phyloP scores from a whole-genome alignment of 345 rosid species.

The Citrus glauca region DNA sequence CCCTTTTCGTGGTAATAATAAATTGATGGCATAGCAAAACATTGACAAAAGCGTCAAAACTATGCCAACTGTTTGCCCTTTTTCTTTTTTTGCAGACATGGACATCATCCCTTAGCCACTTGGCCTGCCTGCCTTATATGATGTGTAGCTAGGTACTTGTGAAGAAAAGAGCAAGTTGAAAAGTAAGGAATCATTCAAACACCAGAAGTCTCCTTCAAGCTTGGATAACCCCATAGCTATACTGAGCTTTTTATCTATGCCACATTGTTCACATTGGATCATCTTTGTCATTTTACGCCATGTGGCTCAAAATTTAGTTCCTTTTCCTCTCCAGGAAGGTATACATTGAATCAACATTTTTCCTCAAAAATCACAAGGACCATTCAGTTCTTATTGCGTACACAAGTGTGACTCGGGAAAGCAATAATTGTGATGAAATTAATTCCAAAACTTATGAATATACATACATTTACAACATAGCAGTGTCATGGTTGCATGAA shows the following conservation, averaged over 20 bases:
- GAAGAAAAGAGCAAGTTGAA: not conserved
- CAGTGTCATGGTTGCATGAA: slow-evolving; percentile 6
- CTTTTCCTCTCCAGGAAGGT: not conserved
- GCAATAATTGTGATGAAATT: not conserved
- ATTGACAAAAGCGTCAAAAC: not conserved
- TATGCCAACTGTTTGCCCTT: not conserved
- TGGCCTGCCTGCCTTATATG: not conserved
- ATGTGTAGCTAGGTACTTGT: not conserved
- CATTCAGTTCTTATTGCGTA: not conserved
- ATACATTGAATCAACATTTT: not conserved
- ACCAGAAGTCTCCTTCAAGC: slow-evolving; percentile 1
- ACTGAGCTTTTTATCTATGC: not conserved
- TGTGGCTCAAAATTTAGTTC: not conserved
- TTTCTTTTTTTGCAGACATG: not conserved
- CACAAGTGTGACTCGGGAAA: not conserved
- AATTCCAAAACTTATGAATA: slow-evolving; percentile 12
- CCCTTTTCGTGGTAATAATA: not conserved
- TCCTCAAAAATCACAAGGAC: not conserved
- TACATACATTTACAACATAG: slow-evolving; percentile 28
- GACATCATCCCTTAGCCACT: not conserved
- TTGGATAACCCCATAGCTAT: not conserved
- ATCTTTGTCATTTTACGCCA: not conserved
- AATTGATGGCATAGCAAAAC: not conserved
- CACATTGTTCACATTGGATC: not conserved
- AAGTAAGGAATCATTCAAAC: not conserved